Percentiles rank a stretch among this genome's conserved stretches.
These are phyloP conservation scores for Chloranthus sessilifolius DNA, from an alignment of 164 flowering plant species.

Conservation along the genomic window DNA sequence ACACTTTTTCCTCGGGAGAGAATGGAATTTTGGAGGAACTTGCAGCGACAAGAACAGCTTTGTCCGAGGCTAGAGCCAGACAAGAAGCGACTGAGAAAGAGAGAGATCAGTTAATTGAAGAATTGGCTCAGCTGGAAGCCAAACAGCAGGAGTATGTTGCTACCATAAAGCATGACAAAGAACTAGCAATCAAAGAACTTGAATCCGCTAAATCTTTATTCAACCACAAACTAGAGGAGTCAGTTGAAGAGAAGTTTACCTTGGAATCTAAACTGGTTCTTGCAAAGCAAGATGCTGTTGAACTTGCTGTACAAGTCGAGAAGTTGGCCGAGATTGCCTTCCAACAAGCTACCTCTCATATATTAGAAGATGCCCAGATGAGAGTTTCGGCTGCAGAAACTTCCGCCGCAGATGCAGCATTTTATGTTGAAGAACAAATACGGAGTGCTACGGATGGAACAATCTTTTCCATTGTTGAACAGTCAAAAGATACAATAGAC, in stretches of 20 bases:
- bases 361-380: conserved; percentile 42
- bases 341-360: conserved; percentile 54
- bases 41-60: conserved; percentile 21
- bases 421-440: conserved; percentile 46
- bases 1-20: conserved; percentile 13
- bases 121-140: conserved; percentile 33
- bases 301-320: conserved; percentile 62
- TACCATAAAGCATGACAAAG: conserved; percentile 43
- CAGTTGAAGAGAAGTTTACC: conserved; percentile 43
- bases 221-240: conserved; percentile 38
- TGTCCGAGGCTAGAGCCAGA: conserved; percentile 34
- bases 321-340: conserved; percentile 48
- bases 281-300: conserved; percentile 53
- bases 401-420: conserved; percentile 50
- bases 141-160: conserved; percentile 40
- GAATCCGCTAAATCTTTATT: conserved; percentile 45
- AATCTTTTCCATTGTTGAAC: conserved; percentile 36
- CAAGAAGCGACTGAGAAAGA: conserved; percentile 43
- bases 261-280: conserved; percentile 48
- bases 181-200: conserved; percentile 41
- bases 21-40: conserved; percentile 25
- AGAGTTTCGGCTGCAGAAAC: conserved; percentile 56
- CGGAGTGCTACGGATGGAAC: conserved; percentile 40
- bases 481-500: conserved; percentile 43
- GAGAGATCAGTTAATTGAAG: conserved; percentile 41